Conservation (phyloP, 345 rosid genomes). For the Citrus unshiu region DNA sequence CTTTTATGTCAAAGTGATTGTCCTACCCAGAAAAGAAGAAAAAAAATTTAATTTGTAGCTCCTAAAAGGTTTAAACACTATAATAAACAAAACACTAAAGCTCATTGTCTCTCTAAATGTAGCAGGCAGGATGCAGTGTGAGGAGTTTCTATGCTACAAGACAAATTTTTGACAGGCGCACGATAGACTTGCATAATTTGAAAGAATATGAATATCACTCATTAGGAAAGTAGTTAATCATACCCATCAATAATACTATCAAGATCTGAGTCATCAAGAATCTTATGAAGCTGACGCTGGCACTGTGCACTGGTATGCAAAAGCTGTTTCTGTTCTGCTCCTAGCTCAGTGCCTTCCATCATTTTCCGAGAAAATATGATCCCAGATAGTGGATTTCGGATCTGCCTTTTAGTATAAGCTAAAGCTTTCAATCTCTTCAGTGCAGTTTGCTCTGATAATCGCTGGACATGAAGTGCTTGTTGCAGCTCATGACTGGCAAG, state of each 20-base stretch:
- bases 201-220: background rate
- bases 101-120: background rate
- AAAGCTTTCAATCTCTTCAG: conserved; percentile 64
- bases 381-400: conserved; percentile 76
- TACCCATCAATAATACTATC: conserved; percentile 88
- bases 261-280: conserved; percentile 83
- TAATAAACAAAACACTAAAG: background rate
- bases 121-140: background rate
- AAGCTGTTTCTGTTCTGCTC: conserved; percentile 64
- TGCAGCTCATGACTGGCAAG: conserved; percentile 92
- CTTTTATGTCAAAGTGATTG: background rate
- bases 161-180: background rate
- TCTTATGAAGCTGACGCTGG: conserved; percentile 73
- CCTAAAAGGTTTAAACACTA: background rate
- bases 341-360: conserved; percentile 74
- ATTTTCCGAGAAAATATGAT: conserved; percentile 64
- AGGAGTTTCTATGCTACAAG: background rate
- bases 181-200: background rate
- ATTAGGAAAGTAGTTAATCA: background rate
- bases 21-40: no score
- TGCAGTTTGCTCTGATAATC: conserved; percentile 78
- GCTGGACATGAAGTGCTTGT: conserved; percentile 85
- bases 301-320: conserved; percentile 76
- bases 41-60: background rate
- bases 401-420: conserved; percentile 81